Evolutionary conservation across 352 stramenopile genomes (phyloP).

Genomic region (Pythium insidiosum): DNA sequence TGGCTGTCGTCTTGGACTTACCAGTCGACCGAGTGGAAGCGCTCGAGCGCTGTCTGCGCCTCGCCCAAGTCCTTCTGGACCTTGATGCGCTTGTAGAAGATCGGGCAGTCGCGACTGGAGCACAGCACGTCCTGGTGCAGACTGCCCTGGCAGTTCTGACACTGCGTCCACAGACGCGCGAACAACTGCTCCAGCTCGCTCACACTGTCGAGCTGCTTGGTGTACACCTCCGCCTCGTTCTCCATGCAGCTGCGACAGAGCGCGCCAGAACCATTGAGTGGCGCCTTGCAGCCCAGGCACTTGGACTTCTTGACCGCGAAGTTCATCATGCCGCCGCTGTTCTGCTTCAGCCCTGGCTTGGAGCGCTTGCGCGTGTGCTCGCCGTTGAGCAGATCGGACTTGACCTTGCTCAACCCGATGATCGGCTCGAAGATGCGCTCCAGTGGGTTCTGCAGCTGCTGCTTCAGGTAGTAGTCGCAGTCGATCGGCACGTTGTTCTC

Average conservation of each 20-base stretch:
- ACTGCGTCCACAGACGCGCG: conserved; percentile 95
- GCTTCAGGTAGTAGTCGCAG: conserved; percentile 98
- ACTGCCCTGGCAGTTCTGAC: conserved; percentile 97
- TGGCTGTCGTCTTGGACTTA: no score
- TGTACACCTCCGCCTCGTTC: conserved; percentile 92
- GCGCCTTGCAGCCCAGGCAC: conserved; percentile 96
- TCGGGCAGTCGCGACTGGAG: conserved; percentile 96
- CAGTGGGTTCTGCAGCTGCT: conserved; percentile 97
- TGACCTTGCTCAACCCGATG: conserved; percentile 91
- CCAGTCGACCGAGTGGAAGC: conserved; percentile 89
- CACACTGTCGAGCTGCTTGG: conserved; percentile 90
- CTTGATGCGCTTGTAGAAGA: conserved; percentile 99
- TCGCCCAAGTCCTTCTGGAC: conserved; percentile 97
- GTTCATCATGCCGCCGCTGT: conserved; percentile 98
- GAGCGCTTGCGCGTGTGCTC: conserved; percentile 98
- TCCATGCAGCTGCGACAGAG: conserved; percentile 94
- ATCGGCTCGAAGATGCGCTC: conserved; percentile 98
- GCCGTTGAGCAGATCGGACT: conserved; percentile 90
- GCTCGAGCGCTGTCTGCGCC: conserved; percentile 90
- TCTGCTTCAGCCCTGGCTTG: conserved; percentile 92
- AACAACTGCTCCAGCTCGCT: conserved; percentile 94
- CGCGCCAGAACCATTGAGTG: conserved; percentile 79
- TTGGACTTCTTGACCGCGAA: conserved; percentile 98
- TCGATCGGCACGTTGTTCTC: conserved; percentile 99
- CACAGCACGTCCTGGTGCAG: conserved; percentile 95